phyloP scores from a whole-genome alignment of 83 land plant species.

The Diphasiastrum complanatum region DNA sequence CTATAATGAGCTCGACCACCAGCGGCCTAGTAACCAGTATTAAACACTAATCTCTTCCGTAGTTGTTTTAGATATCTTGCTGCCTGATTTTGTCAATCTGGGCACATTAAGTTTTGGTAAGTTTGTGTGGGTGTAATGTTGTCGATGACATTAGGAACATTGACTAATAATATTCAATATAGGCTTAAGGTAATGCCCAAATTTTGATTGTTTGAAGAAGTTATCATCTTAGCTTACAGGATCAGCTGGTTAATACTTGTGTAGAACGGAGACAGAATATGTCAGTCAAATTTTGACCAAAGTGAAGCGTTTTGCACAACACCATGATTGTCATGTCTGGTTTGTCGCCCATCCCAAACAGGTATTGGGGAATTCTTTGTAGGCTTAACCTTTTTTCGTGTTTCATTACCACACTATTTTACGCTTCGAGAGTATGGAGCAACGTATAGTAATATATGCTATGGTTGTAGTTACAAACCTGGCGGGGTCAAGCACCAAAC shows the following conservation, averaged over 20 bases:
- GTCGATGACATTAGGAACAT: too few relatives aligned
- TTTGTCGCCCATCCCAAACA: conserved; percentile 98
- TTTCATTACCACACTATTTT: not conserved
- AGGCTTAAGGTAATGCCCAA: too few relatives aligned
- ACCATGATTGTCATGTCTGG: conserved; percentile 96
- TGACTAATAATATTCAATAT: too few relatives aligned
- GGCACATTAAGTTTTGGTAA: too few relatives aligned
- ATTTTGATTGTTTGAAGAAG: too few relatives aligned
- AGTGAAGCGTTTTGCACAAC: conserved; percentile 92
- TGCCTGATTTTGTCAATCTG: too few relatives aligned
- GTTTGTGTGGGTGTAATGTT: too few relatives aligned
- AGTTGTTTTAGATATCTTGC: not conserved
- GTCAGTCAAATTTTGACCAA: conserved; percentile 89
- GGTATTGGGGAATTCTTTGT: conserved; percentile 31
- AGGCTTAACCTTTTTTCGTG: not conserved
- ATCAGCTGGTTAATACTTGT: too few relatives aligned
- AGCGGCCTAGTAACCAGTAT: conserved; percentile 62
- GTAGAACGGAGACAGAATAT: conserved; percentile 98
- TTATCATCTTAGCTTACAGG: too few relatives aligned
- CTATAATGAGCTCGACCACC: conserved; percentile 99
- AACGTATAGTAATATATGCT: not conserved
- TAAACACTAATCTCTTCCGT: not conserved
- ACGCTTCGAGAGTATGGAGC: too few relatives aligned
- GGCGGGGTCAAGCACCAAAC: conserved; percentile 77
- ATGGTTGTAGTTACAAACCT: conserved; percentile 50